Conservation (phyloP, 176 grass and related monocot genomes). For the Areca catechu region DNA sequence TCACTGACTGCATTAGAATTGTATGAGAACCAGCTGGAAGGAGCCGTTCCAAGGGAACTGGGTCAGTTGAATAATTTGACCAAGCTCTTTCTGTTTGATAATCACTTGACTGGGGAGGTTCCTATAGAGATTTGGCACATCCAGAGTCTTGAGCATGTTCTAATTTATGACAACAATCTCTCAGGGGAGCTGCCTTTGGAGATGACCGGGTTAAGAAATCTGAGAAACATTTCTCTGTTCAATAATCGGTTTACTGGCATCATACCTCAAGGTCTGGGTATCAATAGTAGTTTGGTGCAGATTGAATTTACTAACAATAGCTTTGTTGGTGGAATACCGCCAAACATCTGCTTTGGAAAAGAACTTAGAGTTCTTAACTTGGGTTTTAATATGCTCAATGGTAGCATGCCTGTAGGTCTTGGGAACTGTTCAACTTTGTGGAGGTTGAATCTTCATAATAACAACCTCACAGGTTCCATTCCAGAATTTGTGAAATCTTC, state of each 20-base stretch:
- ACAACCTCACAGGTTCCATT: constrained; percentile 38
- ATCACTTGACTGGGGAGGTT: constrained; percentile 40
- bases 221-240: constrained; percentile 38
- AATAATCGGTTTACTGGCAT: constrained; percentile 48
- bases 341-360: constrained; percentile 57
- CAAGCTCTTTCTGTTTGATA: constrained; percentile 30
- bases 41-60: constrained; percentile 39
- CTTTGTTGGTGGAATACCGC: constrained; percentile 56
- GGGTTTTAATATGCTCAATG: constrained; percentile 54
- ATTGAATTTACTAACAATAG: constrained; percentile 45
- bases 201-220: constrained; percentile 33
- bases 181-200: constrained; percentile 35
- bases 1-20: constrained; percentile 29
- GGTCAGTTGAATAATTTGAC: constrained; percentile 32
- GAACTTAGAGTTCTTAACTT: constrained; percentile 37
- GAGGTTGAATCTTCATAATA: constrained; percentile 42
- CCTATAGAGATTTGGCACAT: constrained; percentile 56
- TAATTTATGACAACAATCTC: constrained; percentile 34
- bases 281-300: constrained; percentile 27
- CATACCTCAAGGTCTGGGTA: constrained; percentile 43
- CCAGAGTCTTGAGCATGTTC: constrained; percentile 30
- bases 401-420: constrained; percentile 49
- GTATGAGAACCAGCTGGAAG: constrained; percentile 42
- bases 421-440: constrained; percentile 38
- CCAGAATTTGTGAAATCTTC: constrained; percentile 28